phyloP scores from a whole-genome alignment of 2,329 filamentous ascomycete genomes.

The Eutypa lata region DNA sequence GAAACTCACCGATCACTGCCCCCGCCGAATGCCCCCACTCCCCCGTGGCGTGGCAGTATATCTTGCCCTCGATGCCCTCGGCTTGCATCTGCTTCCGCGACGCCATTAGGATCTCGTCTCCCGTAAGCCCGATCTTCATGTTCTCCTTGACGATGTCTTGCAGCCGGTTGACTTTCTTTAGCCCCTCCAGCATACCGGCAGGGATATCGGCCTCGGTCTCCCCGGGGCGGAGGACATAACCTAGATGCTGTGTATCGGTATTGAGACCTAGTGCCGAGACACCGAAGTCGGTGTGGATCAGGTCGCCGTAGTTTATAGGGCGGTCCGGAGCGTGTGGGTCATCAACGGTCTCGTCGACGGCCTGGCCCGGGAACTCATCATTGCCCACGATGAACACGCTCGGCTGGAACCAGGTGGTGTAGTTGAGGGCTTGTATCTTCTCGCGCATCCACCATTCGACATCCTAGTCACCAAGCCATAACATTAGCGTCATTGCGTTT shows the following conservation, averaged over 20 bases:
- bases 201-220: slow-evolving; percentile 41
- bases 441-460: slow-evolving; percentile 52
- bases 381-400: slow-evolving; percentile 39
- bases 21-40: slow-evolving; percentile 51
- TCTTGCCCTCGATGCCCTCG: slow-evolving; percentile 43
- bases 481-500: not conserved
- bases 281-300: slow-evolving; percentile 49
- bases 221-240: slow-evolving; percentile 43
- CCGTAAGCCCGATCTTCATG: slow-evolving; percentile 42
- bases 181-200: slow-evolving; percentile 36
- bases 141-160: slow-evolving; percentile 45
- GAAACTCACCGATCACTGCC: slow-evolving; percentile 39
- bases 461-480: slow-evolving; percentile 24
- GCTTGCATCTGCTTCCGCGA: slow-evolving; percentile 36
- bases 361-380: slow-evolving; percentile 14
- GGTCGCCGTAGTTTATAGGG: slow-evolving; percentile 41
- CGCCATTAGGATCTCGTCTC: slow-evolving; percentile 41
- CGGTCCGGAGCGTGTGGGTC: slow-evolving; percentile 15
- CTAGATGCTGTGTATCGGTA: slow-evolving; percentile 49
- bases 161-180: slow-evolving; percentile 43
- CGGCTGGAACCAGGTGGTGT: slow-evolving; percentile 52
- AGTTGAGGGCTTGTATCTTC: slow-evolving; percentile 44
- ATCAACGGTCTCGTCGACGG: slow-evolving; percentile 3
- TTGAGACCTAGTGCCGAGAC: slow-evolving; percentile 45
- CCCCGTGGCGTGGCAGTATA: slow-evolving; percentile 48